Evolutionary conservation across 257 asterid genomes (phyloP).

Genomic region (Ligustrum vulgare): DNA sequence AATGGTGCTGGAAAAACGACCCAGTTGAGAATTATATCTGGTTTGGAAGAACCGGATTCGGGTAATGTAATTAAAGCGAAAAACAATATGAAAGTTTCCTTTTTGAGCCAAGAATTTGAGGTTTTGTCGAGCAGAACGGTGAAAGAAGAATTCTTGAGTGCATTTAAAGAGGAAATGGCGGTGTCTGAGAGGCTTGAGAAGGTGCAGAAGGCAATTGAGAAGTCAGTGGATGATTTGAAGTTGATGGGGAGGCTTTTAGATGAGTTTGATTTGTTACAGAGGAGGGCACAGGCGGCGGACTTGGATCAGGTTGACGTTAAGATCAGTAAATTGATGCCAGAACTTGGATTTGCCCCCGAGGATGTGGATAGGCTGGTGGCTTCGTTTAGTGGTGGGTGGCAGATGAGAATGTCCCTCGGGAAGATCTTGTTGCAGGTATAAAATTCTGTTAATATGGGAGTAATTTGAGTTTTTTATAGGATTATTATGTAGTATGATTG

Average conservation of each 20-base stretch:
- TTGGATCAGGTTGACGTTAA: constrained; percentile 88
- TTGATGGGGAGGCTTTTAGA: constrained; percentile 96
- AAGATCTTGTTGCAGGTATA: constrained; percentile 94
- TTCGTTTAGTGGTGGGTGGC: constrained; percentile 98
- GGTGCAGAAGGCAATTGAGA: constrained; percentile 94
- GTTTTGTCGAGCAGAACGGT: constrained; percentile 75
- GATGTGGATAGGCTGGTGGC: constrained; percentile 95
- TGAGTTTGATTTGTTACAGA: constrained; percentile 95
- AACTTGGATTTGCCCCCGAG: constrained; percentile 85
- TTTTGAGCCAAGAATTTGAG: constrained; percentile 94
- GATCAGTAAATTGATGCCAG: constrained; percentile 90
- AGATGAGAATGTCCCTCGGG: constrained; percentile 99
- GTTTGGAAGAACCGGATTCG: constrained; percentile 84
- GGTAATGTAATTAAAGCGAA: constrained; percentile 92
- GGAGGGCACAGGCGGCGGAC: constrained; percentile 95
- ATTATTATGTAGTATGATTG: not conserved
- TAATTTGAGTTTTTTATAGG: not conserved
- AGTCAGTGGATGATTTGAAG: constrained; percentile 86
- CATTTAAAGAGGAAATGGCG: constrained; percentile 96
- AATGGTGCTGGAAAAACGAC: constrained; percentile 99
- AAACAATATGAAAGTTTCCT: constrained; percentile 70
- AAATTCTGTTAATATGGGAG: not conserved
- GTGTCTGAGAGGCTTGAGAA: constrained; percentile 80
- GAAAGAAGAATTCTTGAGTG: constrained; percentile 87
- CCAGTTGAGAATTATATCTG: constrained; percentile 86